Percentiles rank a stretch among this genome's conserved stretches.
Evolutionary conservation across 495 filamentous ascomycete species (phyloP).

Genomic region (Melanomma pulvis-pyrius): DNA sequence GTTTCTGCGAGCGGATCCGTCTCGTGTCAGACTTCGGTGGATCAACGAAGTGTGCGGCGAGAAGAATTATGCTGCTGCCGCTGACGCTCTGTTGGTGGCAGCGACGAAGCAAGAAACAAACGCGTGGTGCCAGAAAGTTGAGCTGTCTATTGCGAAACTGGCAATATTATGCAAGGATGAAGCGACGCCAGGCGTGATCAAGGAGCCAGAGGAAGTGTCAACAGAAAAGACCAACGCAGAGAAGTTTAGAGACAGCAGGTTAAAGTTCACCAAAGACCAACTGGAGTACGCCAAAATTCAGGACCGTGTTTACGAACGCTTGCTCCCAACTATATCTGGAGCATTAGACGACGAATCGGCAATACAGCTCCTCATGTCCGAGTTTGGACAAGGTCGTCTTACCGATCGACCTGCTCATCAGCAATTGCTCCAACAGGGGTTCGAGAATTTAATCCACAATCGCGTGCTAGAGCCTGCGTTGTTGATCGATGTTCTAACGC

Average conservation of each 20-base stretch:
- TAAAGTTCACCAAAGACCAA: not conserved
- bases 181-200: slow-evolving; percentile 36
- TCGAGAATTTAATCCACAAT: slow-evolving; percentile 68
- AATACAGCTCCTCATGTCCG: slow-evolving; percentile 70
- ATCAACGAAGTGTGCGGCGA: slow-evolving; percentile 82
- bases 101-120: slow-evolving; percentile 70
- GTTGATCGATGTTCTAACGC: slow-evolving; percentile 80
- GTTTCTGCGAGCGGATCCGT: slow-evolving; percentile 70
- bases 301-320: slow-evolving; percentile 66
- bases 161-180: slow-evolving; percentile 65
- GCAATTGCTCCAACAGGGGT: slow-evolving; percentile 63
- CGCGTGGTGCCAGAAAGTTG: slow-evolving; percentile 85
- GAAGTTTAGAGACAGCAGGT: not conserved
- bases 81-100: slow-evolving; percentile 63
- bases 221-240: not conserved
- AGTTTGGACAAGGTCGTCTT: slow-evolving; percentile 59
- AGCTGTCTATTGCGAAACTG: slow-evolving; percentile 86
- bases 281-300: slow-evolving; percentile 70
- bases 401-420: slow-evolving; percentile 65
- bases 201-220: slow-evolving; percentile 32
- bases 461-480: slow-evolving; percentile 66
- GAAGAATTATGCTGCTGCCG: slow-evolving; percentile 70
- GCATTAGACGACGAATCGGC: slow-evolving; percentile 80
- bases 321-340: slow-evolving; percentile 59
- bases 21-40: slow-evolving; percentile 81